phyloP scores from a whole-genome alignment of 73 alveolate genomes.

The Tetrahymena borealis region DNA sequence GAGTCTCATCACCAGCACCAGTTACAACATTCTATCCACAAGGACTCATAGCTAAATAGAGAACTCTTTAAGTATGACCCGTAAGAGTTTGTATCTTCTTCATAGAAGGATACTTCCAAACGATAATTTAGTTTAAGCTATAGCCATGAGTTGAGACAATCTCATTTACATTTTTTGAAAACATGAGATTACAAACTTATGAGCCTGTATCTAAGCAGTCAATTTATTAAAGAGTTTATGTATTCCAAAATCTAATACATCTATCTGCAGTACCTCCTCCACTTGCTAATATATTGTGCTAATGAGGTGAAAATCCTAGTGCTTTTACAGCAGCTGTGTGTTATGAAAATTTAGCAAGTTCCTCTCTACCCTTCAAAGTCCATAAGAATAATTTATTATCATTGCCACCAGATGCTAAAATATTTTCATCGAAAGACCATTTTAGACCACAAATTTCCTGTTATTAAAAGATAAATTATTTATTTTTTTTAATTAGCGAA shows the following conservation, averaged over 20 bases:
- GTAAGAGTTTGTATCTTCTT: slow-evolving; percentile 80
- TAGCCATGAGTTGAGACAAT: slow-evolving; percentile 44
- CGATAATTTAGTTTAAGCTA: slow-evolving; percentile 40
- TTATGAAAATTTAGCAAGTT: slow-evolving; percentile 34
- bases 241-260: slow-evolving; percentile 90
- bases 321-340: slow-evolving; percentile 98
- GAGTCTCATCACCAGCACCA: slow-evolving; percentile 98
- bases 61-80: slow-evolving; percentile 94
- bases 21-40: slow-evolving; percentile 91
- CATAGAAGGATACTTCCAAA: slow-evolving; percentile 93
- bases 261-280: slow-evolving; percentile 98
- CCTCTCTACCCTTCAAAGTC: slow-evolving; percentile 32
- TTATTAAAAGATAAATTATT: too few relatives aligned
- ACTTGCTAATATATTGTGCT: slow-evolving; percentile 75
- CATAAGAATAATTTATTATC: slow-evolving; percentile 37
- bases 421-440: slow-evolving; percentile 44
- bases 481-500: too few relatives aligned
- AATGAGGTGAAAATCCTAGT: slow-evolving; percentile 93
- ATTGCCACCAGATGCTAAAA: slow-evolving; percentile 46
- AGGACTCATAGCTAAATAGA: slow-evolving; percentile 87
- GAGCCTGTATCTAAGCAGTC: slow-evolving; percentile 82
- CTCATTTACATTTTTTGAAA: slow-evolving; percentile 38
- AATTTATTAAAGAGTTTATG: slow-evolving; percentile 62
- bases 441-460: slow-evolving; percentile 59
- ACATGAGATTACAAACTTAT: slow-evolving; percentile 39